Conservation (phyloP, 192 early-diverging fungal species). For the Coemansia sp. region DNA sequence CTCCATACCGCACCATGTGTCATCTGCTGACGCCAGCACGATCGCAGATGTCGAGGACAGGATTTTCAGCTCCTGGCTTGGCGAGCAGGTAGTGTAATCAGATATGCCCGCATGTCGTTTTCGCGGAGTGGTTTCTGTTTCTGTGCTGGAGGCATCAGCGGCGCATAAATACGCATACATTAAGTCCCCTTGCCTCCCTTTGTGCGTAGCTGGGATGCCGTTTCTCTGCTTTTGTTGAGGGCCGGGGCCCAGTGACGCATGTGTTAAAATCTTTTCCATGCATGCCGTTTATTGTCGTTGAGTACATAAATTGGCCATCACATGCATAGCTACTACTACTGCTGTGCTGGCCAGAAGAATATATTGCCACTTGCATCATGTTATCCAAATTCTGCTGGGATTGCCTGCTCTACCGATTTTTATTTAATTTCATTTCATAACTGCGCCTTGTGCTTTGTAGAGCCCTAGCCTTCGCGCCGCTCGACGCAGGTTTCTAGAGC, state of each 20-base stretch:
- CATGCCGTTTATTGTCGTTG: background rate
- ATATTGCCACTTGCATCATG: slow-evolving; percentile 1
- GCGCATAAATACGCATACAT: slow-evolving; percentile 32
- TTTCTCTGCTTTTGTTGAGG: background rate
- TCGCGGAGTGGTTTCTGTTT: background rate
- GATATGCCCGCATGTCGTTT: background rate
- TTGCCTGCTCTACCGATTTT: background rate
- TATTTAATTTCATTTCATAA: background rate
- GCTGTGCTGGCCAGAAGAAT: background rate
- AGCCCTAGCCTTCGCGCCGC: slow-evolving; percentile 23
- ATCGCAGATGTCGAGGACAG: slow-evolving; percentile 49
- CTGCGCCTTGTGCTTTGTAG: slow-evolving; percentile 21
- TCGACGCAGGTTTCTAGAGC: slow-evolving; percentile 44
- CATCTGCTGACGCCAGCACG: slow-evolving; percentile 18
- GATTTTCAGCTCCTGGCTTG: slow-evolving; percentile 25
- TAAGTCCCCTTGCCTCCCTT: slow-evolving; percentile 13
- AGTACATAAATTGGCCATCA: slow-evolving; percentile 12
- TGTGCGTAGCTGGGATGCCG: too few relatives aligned
- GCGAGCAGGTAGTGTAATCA: slow-evolving; percentile 31
- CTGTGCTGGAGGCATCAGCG: slow-evolving; percentile 7
- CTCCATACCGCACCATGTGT: background rate
- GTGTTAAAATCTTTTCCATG: background rate
- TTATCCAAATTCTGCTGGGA: background rate
- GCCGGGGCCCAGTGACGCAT: background rate
- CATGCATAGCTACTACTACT: background rate